phyloP scores from a whole-genome alignment of 495 filamentous ascomycete species.

The Glarea lozoyensis region DNA sequence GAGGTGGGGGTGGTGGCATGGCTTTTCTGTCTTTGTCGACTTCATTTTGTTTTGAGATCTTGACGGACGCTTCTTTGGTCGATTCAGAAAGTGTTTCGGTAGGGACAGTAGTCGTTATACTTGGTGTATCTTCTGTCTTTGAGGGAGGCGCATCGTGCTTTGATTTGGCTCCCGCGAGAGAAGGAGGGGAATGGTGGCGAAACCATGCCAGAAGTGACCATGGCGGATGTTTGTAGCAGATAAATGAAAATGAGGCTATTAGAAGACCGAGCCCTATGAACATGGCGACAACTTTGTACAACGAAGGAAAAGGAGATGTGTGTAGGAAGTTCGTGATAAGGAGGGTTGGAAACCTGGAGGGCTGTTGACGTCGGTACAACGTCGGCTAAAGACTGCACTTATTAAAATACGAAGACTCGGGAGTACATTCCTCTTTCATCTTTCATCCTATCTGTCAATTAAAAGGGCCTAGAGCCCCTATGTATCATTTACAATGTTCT shows the following conservation, averaged over 20 bases:
- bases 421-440: too few species aligned
- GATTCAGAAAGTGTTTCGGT: neutral
- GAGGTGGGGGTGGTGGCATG: slow-evolving; percentile 22
- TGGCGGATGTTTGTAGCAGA: slow-evolving; percentile 38
- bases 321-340: too few species aligned
- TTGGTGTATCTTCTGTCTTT: neutral
- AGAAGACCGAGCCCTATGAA: slow-evolving; percentile 45
- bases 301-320: too few species aligned
- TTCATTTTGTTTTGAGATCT: too few species aligned
- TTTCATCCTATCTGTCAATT: too few species aligned
- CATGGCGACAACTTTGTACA: slow-evolving; percentile 25
- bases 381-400: too few species aligned
- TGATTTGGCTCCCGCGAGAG: slow-evolving; percentile 1
- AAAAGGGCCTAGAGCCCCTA: too few species aligned
- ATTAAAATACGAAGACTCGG: too few species aligned
- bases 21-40: slow-evolving; percentile 24
- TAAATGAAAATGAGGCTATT: slow-evolving; percentile 41
- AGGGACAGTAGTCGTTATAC: neutral
- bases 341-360: too few species aligned
- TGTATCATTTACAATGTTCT: too few species aligned
- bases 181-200: slow-evolving; percentile 1
- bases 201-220: slow-evolving; percentile 26
- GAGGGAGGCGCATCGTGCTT: slow-evolving; percentile 3
- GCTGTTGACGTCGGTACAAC: too few species aligned
- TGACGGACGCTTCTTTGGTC: slow-evolving; percentile 12